Evolutionary conservation across 2,329 filamentous ascomycete genomes (phyloP).

Genomic region (Fusarium sp.): DNA sequence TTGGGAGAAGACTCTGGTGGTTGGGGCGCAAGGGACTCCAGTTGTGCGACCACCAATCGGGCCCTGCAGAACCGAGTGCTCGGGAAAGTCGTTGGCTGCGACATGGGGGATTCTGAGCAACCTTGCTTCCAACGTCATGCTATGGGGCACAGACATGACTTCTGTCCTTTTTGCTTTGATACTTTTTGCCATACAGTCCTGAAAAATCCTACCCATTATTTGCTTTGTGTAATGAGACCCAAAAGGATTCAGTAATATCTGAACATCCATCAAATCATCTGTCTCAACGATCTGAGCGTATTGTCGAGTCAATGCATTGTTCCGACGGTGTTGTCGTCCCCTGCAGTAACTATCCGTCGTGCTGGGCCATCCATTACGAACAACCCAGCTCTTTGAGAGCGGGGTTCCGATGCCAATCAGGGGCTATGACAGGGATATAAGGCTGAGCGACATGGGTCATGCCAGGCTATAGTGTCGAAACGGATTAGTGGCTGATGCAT

Average conservation of each 20-base stretch:
- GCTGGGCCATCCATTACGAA: slow-evolving; percentile 34
- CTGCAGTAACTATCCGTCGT: slow-evolving; percentile 29
- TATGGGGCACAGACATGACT: background rate
- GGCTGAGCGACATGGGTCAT: slow-evolving; percentile 34
- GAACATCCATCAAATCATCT: slow-evolving; percentile 11
- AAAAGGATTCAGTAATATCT: slow-evolving; percentile 11
- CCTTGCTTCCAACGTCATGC: slow-evolving; percentile 37
- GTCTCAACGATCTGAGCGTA: slow-evolving; percentile 24
- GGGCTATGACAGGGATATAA: slow-evolving; percentile 39
- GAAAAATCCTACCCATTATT: background rate
- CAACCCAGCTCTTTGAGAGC: slow-evolving; percentile 25
- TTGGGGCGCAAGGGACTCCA: slow-evolving; percentile 32
- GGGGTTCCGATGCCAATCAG: slow-evolving; percentile 45
- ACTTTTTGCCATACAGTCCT: background rate
- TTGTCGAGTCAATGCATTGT: slow-evolving; percentile 38
- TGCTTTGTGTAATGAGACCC: background rate
- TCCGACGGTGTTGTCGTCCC: slow-evolving; percentile 12
- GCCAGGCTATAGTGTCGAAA: slow-evolving; percentile 38
- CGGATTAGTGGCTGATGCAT: slow-evolving; percentile 38
- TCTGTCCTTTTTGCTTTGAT: slow-evolving; percentile 1
- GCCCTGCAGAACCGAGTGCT: slow-evolving; percentile 41
- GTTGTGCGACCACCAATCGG: slow-evolving; percentile 47
- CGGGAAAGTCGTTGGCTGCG: slow-evolving; percentile 38
- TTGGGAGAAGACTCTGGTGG: slow-evolving; percentile 24
- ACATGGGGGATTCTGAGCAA: slow-evolving; percentile 35